Conservation (phyloP, 2,329 filamentous ascomycete genomes). For the Phialophora verrucosa region DNA sequence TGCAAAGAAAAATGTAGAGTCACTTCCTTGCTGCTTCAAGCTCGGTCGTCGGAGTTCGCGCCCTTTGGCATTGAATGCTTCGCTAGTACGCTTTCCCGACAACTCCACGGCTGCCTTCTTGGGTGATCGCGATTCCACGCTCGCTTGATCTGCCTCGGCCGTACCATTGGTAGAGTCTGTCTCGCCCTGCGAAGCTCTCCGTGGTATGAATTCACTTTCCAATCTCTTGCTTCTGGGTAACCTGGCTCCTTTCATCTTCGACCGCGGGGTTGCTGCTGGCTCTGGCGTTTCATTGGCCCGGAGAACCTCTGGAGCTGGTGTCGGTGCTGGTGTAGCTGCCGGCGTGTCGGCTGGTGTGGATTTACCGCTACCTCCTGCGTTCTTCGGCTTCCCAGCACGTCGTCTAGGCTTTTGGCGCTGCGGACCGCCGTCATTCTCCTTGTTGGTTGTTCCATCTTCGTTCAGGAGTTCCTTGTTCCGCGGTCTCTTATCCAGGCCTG, state of each 20-base stretch:
- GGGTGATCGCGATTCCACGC: slow-evolving; percentile 3
- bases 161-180: slow-evolving; percentile 8
- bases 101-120: not conserved
- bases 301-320: slow-evolving; percentile 21
- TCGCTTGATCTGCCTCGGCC: slow-evolving; percentile 1
- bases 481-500: slow-evolving; percentile 38
- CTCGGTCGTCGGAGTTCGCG: slow-evolving; percentile 13
- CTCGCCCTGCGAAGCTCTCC: not conserved
- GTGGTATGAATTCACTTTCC: not conserved
- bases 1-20: slow-evolving; percentile 29
- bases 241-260: slow-evolving; percentile 1
- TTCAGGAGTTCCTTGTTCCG: slow-evolving; percentile 33
- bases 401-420: slow-evolving; percentile 12
- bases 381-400: slow-evolving; percentile 14
- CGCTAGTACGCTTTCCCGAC: not conserved
- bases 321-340: slow-evolving; percentile 18
- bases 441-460: slow-evolving; percentile 4
- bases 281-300: not conserved
- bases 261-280: slow-evolving; percentile 1
- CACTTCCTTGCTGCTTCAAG: slow-evolving; percentile 25
- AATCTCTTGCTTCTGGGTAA: not conserved
- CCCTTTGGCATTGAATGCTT: not conserved
- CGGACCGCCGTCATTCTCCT: slow-evolving; percentile 10
- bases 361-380: slow-evolving; percentile 13
- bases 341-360: slow-evolving; percentile 19